Evolutionary conservation across 345 rosid genomes (phyloP).

Genomic region (Syzygium oleosum): DNA sequence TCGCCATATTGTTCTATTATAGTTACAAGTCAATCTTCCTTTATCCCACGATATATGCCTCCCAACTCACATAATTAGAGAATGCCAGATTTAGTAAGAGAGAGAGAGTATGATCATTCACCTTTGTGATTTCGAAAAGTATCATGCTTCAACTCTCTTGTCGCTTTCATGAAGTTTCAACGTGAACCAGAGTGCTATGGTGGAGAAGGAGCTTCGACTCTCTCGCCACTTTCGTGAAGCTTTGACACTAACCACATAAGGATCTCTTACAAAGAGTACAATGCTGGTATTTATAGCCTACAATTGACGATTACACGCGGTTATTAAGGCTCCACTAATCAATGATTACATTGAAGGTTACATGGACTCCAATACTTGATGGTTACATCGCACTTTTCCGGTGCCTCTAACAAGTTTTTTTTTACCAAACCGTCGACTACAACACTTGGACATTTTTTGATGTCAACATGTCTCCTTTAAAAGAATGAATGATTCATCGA

Average conservation of each 20-base stretch:
- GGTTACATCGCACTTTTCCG: background rate
- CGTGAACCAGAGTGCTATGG: background rate
- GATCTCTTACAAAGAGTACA: background rate
- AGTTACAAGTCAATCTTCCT: background rate
- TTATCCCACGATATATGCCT: background rate
- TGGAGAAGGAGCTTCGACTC: background rate
- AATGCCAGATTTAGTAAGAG: background rate
- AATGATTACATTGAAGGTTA: background rate
- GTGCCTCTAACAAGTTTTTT: background rate
- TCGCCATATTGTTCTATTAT: constrained; percentile 12
- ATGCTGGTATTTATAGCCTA: background rate
- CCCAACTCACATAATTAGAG: background rate
- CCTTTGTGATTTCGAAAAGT: background rate
- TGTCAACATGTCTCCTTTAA: too few species aligned
- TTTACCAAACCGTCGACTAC: background rate
- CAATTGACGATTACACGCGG: background rate
- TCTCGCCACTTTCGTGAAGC: background rate
- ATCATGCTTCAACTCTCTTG: background rate
- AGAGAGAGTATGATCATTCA: background rate
- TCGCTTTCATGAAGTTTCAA: background rate
- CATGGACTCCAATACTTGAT: background rate
- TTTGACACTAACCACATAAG: background rate
- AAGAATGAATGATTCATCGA: too few species aligned
- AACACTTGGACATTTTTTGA: background rate
- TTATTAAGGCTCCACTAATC: background rate